Evolutionary conservation across 1,139 yeast species (phyloP).

Genomic region (Debaryomyces fabryi): DNA sequence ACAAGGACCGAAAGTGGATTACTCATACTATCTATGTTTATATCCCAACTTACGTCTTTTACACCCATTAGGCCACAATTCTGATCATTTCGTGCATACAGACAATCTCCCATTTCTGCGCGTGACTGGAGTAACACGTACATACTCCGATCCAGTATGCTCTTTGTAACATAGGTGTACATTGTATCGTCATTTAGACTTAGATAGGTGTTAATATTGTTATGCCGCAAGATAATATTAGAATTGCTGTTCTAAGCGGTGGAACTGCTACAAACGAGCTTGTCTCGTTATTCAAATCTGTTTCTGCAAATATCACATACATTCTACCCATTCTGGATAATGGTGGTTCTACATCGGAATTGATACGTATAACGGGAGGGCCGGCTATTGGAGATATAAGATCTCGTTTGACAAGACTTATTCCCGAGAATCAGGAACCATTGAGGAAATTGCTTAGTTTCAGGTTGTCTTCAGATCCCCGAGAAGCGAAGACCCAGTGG

Average conservation of each 20-base stretch:
- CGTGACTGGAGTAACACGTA: not conserved
- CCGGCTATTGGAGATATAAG: constrained; percentile 95
- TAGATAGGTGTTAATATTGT: not conserved
- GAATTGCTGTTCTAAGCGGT: constrained; percentile 61
- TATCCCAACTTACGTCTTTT: too few relatives aligned
- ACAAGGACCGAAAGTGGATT: too few relatives aligned
- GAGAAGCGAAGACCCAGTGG: constrained; percentile 74
- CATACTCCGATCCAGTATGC: not conserved
- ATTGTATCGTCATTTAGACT: not conserved
- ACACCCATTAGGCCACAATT: not conserved
- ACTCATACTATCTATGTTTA: too few relatives aligned
- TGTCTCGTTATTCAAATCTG: constrained; percentile 47
- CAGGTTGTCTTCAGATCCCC: constrained; percentile 58
- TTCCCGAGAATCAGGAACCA: constrained; percentile 50
- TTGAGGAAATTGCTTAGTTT: constrained; percentile 56
- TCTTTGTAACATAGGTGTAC: not conserved
- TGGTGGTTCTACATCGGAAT: constrained; percentile 93
- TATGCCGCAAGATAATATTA: constrained; percentile 8
- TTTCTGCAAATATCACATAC: constrained; percentile 54
- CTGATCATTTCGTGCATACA: not conserved
- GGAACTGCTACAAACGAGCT: constrained; percentile 78
- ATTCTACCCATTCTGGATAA: constrained; percentile 87
- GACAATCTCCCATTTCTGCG: not conserved
- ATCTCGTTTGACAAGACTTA: constrained; percentile 75
- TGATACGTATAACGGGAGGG: constrained; percentile 87